These are phyloP conservation scores for Globisporangium okanoganense DNA, from an alignment of 352 stramenopile species.

Conservation along the genomic window DNA sequence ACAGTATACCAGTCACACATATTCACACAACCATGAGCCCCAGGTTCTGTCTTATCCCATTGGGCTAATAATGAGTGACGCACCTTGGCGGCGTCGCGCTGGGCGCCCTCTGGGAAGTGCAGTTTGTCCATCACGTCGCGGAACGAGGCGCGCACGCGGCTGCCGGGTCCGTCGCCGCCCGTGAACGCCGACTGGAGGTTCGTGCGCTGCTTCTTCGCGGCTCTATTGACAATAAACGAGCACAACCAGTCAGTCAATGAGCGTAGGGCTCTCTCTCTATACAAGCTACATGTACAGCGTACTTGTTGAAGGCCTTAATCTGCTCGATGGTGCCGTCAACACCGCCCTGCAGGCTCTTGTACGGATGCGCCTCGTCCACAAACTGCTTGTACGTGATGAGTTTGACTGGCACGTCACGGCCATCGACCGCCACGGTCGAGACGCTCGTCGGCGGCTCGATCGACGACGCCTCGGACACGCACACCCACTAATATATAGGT, in stretches of 20 bases:
- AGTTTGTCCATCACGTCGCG: constrained; percentile 71
- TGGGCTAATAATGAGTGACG: background rate
- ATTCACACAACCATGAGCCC: background rate
- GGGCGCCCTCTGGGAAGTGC: constrained; percentile 48
- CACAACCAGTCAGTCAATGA: too few species aligned
- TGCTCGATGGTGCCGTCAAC: constrained; percentile 31
- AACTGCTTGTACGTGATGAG: constrained; percentile 85
- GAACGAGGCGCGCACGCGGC: constrained; percentile 42
- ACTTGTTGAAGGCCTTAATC: constrained; percentile 76
- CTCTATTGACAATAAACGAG: constrained; percentile 12
- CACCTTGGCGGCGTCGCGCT: constrained; percentile 48
- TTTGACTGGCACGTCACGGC: background rate
- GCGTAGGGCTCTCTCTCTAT: too few species aligned
- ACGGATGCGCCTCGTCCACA: constrained; percentile 67
- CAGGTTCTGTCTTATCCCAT: background rate
- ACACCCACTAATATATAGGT: constrained; percentile 35
- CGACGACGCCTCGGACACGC: constrained; percentile 50
- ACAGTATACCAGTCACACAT: background rate
- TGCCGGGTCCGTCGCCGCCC: constrained; percentile 37
- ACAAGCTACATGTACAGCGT: background rate
- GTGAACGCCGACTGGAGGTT: constrained; percentile 77
- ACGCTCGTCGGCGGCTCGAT: constrained; percentile 32
- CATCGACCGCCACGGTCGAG: constrained; percentile 9
- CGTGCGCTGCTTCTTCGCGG: constrained; percentile 75
- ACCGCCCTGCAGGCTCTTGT: constrained; percentile 39